Base-by-base conservation (phyloP, 139 green algal species). In the Closterium sp. region DNA sequence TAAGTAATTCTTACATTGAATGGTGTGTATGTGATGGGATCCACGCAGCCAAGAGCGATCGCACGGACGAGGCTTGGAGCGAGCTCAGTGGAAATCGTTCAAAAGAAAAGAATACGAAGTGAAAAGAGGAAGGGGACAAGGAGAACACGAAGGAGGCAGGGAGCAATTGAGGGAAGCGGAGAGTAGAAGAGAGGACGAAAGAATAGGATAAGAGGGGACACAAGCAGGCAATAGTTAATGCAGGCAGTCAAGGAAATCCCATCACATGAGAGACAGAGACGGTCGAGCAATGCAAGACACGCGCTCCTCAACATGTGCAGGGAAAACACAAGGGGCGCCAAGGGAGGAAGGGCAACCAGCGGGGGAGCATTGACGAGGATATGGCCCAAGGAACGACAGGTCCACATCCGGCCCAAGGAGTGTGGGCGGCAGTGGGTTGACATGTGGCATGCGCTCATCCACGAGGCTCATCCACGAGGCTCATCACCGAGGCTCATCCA, bases 371-470 rank as follows among this genome's bases (percentile, higher is more conserved):
- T 87, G 86, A 91, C 31, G 43, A 76, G 91, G 91, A 25, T 92
- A 43, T 9, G 96, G 96, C 3, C 97, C 97, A 90, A 98, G 91
- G 89, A 99, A 99, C 64, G 93, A 90, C 84, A 96, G 89, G 35
- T 93, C 93, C 1, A 88, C 94, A 12, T 91, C 85, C 12, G 23
- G 88, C 38, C 94, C 83, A 9, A 91, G n/a, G n/a, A n/a, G 92
- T 94, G 3, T 91, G 64, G 0, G 28, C 1, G 83, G 83, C 30
- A 98, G 91, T 21, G 96, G 95, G 31, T 84, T 92, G 88, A 99
- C 92, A 94, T 97, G 96, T 43, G 97, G 94, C 36, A 97, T 28
- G 28, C n/a, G n/a, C n/a, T n/a, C n/a, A n/a, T n/a, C n/a, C n/a
- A n/a, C n/a, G n/a, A n/a, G n/a, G n/a, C n/a, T n/a, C n/a, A n/a